Evolutionary conservation across 2,329 filamentous ascomycete species (phyloP), one percentile per base, ranked within the genome.

Genomic region (Lecanoromycetidae sp.): DNA sequence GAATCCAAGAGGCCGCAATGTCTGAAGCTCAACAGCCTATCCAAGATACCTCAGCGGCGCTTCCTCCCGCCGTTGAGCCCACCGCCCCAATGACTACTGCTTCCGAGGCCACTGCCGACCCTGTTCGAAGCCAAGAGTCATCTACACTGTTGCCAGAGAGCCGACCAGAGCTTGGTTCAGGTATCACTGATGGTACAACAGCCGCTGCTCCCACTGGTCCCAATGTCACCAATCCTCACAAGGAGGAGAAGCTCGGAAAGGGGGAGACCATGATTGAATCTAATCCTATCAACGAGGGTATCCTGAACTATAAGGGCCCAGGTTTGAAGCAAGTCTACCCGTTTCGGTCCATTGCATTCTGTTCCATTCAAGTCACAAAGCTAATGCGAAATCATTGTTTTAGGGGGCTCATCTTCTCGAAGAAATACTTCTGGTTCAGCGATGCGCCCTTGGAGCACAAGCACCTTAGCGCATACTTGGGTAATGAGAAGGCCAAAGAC

Each of bases 371-470:
- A 15, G 19, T 7, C 20, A 27, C 15, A n/a, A 9, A 22, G 23
- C 23, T 30, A 20, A 22, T 46, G 8, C 5, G 6, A 6, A 23
- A 33, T 37, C 4, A 38, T 46, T 29, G 34, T 17, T 19, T 26
- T 58, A 93, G 86, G 78, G 84, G 87, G 66, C 77, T 96, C 61
- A 80, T 86, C 59, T 88, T 87, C 71, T 79, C 81, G 66, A 95
- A 95, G 79, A 87, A 87, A 65, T 86, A 85, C 71, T 95, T 96
- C 72, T 88, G 82, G 77, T 86, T 90, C 69, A 78, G 80, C 57
- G 71, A 77, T 41, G 84, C 87, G 47, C 69, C 84, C 41, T 66
- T 93, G 51, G 78, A 87, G 60, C 69, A 78, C 58, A 82, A 90
- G 68, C 75, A 82, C 62, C 75, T 95, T 48, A 67, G 74, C 57